A percentile compares a stretch with the other conserved stretches of the same genome.
Conservation (phyloP, 345 rosid genomes). For the Camelina hispida region DNA sequence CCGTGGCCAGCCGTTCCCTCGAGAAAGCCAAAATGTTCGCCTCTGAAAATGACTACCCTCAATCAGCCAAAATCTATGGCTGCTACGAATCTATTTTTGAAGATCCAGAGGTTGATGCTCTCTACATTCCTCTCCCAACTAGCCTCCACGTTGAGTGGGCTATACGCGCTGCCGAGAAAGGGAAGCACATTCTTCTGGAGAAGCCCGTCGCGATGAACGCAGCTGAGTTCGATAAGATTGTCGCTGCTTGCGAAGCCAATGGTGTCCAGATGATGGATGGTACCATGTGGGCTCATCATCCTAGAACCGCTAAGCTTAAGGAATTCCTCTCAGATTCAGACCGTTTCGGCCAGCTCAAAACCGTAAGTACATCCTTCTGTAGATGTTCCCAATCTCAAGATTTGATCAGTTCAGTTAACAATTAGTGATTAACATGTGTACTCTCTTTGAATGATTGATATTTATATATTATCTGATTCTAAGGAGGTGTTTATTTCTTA, state of each 20-base stretch:
- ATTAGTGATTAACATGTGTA: no score
- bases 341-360: conserved; percentile 69
- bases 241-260: conserved; percentile 69
- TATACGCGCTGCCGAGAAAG: conserved; percentile 63
- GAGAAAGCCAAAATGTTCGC: conserved; percentile 73
- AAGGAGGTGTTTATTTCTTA: no score
- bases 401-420: no score
- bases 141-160: conserved; percentile 87
- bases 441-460: no score
- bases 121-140: conserved; percentile 80
- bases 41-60: conserved; percentile 64
- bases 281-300: conserved; percentile 93
- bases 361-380: conserved; percentile 41
- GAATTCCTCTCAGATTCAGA: conserved; percentile 62
- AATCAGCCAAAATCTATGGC: conserved; percentile 65
- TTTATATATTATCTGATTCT: no score
- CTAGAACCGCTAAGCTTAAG: conserved; percentile 67
- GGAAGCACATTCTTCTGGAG: conserved; percentile 82
- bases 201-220: conserved; percentile 78
- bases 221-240: conserved; percentile 67
- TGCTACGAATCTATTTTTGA: conserved; percentile 82
- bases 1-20: conserved; percentile 73
- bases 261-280: conserved; percentile 96
- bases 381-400: no score
- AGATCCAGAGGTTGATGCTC: conserved; percentile 75